Conservation (phyloP, 352 stramenopile genomes). For the Phytophthora pluvialis region DNA sequence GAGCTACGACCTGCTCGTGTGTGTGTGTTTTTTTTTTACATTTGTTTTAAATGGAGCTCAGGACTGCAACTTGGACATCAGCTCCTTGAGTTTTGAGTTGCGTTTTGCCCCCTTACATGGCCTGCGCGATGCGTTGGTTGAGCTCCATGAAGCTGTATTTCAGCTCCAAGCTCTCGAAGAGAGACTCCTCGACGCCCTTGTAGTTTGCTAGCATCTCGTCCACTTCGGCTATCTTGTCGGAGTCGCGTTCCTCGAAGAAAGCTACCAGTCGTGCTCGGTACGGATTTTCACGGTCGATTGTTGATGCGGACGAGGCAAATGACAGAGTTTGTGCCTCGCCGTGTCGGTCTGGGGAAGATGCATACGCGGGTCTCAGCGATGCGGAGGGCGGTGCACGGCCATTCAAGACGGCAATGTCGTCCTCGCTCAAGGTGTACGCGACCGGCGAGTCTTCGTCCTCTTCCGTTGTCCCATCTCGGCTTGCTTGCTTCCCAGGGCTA, state of each 20-base stretch:
- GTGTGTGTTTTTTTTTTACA: slow-evolving; percentile 22
- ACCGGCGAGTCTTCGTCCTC: slow-evolving; percentile 28
- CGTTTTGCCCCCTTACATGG: slow-evolving; percentile 25
- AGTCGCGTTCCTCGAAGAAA: slow-evolving; percentile 74
- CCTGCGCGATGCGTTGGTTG: slow-evolving; percentile 50
- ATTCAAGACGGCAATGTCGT: slow-evolving; percentile 81
- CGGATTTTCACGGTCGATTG: slow-evolving; percentile 32
- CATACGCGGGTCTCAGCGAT: background rate
- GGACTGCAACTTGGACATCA: slow-evolving; percentile 17
- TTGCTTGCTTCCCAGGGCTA: background rate
- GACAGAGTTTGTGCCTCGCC: slow-evolving; percentile 21
- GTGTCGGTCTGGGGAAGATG: slow-evolving; percentile 7
- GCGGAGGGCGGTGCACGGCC: slow-evolving; percentile 32
- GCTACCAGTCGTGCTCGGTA: slow-evolving; percentile 58
- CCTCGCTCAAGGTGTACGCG: slow-evolving; percentile 72
- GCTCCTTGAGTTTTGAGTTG: background rate
- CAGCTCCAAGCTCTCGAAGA: slow-evolving; percentile 84
- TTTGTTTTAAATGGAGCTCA: slow-evolving; percentile 25
- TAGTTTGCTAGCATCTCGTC: slow-evolving; percentile 85
- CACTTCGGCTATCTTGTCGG: slow-evolving; percentile 65
- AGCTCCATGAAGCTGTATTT: slow-evolving; percentile 86
- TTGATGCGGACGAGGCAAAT: slow-evolving; percentile 9
- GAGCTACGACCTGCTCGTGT: too few species aligned
- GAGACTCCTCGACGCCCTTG: slow-evolving; percentile 67
- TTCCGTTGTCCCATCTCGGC: slow-evolving; percentile 11